Evolutionary conservation across 768 basidiomycete species (phyloP).

Genomic region (Candolleomyces eurysporus): DNA sequence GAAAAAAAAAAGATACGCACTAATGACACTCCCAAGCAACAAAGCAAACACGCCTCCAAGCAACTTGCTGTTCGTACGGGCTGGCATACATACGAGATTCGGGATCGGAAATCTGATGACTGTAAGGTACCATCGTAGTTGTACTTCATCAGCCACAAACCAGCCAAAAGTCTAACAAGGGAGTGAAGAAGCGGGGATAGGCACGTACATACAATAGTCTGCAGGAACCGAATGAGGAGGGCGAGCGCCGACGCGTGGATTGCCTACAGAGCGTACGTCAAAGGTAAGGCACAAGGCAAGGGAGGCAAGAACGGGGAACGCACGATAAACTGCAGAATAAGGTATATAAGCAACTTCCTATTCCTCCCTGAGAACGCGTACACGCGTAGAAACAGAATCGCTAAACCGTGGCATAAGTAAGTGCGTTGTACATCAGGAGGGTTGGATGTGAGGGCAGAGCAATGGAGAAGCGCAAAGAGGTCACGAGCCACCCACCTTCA

Average conservation of each 20-base stretch:
- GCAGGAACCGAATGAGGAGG: not conserved
- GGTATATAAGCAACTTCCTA: not conserved
- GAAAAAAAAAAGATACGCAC: not conserved
- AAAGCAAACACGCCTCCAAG: not conserved
- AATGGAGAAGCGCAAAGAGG: not conserved
- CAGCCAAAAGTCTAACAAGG: not conserved
- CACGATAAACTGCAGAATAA: not conserved
- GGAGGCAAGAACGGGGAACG: not conserved
- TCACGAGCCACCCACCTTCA: not conserved
- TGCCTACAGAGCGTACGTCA: not conserved
- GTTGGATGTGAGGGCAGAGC: not conserved
- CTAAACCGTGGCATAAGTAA: not conserved
- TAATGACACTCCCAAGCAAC: not conserved
- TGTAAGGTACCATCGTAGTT: not conserved
- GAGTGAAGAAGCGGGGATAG: too few species aligned
- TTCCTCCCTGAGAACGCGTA: conserved; percentile 2
- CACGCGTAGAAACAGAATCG: not conserved
- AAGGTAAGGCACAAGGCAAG: not conserved
- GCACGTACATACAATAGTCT: not conserved
- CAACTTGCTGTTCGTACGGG: not conserved
- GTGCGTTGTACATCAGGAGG: too few species aligned
- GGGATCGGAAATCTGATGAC: not conserved
- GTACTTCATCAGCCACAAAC: too few species aligned
- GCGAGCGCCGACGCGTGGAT: not conserved
- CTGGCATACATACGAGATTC: not conserved